Evolutionary conservation across 2,329 filamentous ascomycete genomes (phyloP), one percentile per base, ranked within the genome.

Genomic region (Paraphoma chrysanthemicola): DNA sequence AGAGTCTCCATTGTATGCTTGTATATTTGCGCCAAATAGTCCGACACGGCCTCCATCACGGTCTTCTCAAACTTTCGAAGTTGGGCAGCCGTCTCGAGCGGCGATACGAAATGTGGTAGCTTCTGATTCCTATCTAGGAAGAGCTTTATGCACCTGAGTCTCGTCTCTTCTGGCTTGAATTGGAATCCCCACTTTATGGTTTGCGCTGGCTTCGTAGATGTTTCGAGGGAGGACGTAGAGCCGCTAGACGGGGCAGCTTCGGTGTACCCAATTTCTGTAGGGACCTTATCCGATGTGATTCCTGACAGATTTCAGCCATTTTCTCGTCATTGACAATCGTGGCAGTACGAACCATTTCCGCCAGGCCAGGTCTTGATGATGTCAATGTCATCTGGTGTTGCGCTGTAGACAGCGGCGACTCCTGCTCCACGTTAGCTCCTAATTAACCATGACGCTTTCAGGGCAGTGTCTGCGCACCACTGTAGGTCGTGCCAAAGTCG

Each of bases 281-380:
- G 90, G 1, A 93, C 90, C 80, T 94, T 94, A 80, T 94, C 90
- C 36, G 90, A 92, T n/a, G 91, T 93, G 77, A 93, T 92, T 42
- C 73, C 73, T 76, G 48, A 10, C 23, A 1, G 39, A 44, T 52
- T 43, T 73, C 30, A 70, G 61, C 48, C 47, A 50, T 23, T 2
- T 23, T 23, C 23, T 23, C 23, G 23, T 23, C 23, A 23, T 23
- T 23, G 23, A 23, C 23, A 23, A 23, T 23, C 23, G 23, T 23
- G 30, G 48, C 39, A 44, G 39, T 23, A 54, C 49, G 14, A 70
- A 67, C 90, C 90, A 70, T 93, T 93, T 29, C 90, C 90, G 28
- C 91, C 91, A 0, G 91, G 90, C 91, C 91, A 94, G 48, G 79
- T 78, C 79, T 92, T 93, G 80, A 93, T 92, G 68, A 93, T 91